Base-by-base conservation (phyloP, 1,284 basidiomycete genomes). In the Cystobasidiaceae sp. region DNA sequence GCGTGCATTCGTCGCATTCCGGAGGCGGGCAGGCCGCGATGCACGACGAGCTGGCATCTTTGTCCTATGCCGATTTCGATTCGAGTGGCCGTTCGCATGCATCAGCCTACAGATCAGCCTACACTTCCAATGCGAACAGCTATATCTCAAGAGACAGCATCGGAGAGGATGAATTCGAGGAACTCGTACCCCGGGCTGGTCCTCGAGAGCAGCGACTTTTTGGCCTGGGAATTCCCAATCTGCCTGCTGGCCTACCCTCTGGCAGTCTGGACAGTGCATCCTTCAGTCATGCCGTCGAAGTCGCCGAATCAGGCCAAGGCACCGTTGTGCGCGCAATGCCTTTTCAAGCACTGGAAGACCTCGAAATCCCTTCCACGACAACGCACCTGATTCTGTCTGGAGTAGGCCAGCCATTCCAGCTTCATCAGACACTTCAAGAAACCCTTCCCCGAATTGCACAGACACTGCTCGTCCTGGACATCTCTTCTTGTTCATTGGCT, bases 371-470 rank as follows among this genome's bases (percentile, higher is more conserved):
- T 51, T 37, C 74, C 91, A 91, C 87, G 37, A 90, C 90, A 21
- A 96, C 92, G 0, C 92, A 96, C 80, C 81, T 96, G 54, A 81
- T 94, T 48, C 83, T 96, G 55, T 84, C 87, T 19, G 85, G 85
- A 17, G 88, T 86, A 5, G 82, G 80, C 45, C 87, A 88, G 1
- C 87, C 89, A 15, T 86, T 87, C 68, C 82, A 84, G 41, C 82
- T 94, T 54, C 85, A 89, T 17, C 72, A 82, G 7, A 88, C 92
- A 74, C 82, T 96, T 48, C 82, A 85, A 25, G 79, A 75, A 51
- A 80, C 81, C 4, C 78, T 94, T 13, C 87, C 88, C 30, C 82
- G 83, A 64, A 88, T 92, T 64, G 81, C 82, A 56, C 80, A 82
- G 44, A 87, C 88, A 25, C 83, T 96, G 41, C 84, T 94, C 67